phyloP scores from a whole-genome alignment of 2,329 filamentous ascomycete species.

The Dactylonectria macrodidyma region DNA sequence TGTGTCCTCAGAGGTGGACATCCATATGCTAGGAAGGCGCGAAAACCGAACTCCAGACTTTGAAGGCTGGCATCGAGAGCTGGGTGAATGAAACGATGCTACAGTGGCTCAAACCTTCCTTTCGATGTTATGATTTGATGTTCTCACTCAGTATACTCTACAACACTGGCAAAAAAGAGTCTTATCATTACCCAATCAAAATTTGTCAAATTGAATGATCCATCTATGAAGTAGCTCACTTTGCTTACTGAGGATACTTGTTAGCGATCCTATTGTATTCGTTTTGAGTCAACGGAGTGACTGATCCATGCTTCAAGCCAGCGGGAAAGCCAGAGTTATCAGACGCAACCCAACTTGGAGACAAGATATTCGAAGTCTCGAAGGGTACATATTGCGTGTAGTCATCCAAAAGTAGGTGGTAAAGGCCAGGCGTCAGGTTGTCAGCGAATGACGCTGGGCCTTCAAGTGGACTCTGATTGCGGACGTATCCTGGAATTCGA shows the following conservation, averaged over 20 bases:
- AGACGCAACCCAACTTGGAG: constrained; percentile 50
- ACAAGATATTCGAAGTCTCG: constrained; percentile 56
- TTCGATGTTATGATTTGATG: neutral
- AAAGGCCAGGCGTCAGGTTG: constrained; percentile 51
- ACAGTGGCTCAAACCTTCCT: neutral
- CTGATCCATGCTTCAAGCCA: constrained; percentile 64
- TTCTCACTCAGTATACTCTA: neutral
- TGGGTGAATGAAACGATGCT: neutral
- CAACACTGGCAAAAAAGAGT: neutral
- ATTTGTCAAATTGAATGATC: neutral
- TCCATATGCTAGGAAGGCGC: constrained; percentile 15
- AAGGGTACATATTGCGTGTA: constrained; percentile 62
- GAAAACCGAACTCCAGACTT: neutral
- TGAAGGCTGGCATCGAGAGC: neutral
- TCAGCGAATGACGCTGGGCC: constrained; percentile 57
- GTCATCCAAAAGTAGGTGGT: constrained; percentile 62
- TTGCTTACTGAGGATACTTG: constrained; percentile 19
- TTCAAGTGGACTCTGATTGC: constrained; percentile 50
- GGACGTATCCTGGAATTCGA: constrained; percentile 54
- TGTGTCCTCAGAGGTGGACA: constrained; percentile 17
- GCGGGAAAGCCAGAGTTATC: constrained; percentile 56
- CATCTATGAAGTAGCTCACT: neutral
- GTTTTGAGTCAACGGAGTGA: constrained; percentile 59
- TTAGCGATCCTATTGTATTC: constrained; percentile 55
- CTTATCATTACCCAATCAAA: neutral